Evolutionary conservation across 305 asterid species (phyloP), one percentile per base, ranked within the genome.

Genomic region (Solanum aculeatissimum): DNA sequence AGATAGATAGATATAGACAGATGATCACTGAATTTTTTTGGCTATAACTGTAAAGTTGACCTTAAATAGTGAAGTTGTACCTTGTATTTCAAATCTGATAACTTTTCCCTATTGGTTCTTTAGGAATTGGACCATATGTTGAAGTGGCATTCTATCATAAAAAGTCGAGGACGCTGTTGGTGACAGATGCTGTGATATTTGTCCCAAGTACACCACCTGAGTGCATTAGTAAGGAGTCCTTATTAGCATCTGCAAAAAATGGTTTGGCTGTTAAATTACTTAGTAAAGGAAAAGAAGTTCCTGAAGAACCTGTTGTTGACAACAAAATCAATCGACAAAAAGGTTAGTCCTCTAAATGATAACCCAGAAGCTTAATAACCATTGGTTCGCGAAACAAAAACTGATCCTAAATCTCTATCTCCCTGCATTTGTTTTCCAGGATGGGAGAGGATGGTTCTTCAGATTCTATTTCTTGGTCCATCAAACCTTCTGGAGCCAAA

Each of bases 371-470:
- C 80, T 83, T 75, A 27, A 81, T 49, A 53, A 51, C 66, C 51
- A 43, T 47, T 65, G 83, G 23, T 40, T 49, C 49, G 83, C 60
- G 2, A 60, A 11, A 83, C 27, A 32, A 16, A 55, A 12, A 35
- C 23, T 19, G 63, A 38, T 87, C 77, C 72, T 54, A 80, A 21
- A 27, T 49, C 45, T 75, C 15, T 27, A 75, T 27, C 16, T 49
- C 42, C 13, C 25, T 49, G 82, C 63, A 29, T 77, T 77, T 72
- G 40, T 68, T 75, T 23, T 87, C 49, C 90, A 96, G 99, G 98
- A 80, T 95, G 98, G 98, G 98, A 96, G 85, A 92, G 99, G 92
- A 96, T 96, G 98, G 99, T 96, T 87, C 97, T 95, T 84, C 99
- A 96, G 88, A 96, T 96, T 83, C 88, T 96, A 91, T 96, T 96